Percentiles rank a stretch among this genome's conserved stretches.
phyloP scores from a whole-genome alignment of 805 yeast genomes.

The Ogataea ganodermae region DNA sequence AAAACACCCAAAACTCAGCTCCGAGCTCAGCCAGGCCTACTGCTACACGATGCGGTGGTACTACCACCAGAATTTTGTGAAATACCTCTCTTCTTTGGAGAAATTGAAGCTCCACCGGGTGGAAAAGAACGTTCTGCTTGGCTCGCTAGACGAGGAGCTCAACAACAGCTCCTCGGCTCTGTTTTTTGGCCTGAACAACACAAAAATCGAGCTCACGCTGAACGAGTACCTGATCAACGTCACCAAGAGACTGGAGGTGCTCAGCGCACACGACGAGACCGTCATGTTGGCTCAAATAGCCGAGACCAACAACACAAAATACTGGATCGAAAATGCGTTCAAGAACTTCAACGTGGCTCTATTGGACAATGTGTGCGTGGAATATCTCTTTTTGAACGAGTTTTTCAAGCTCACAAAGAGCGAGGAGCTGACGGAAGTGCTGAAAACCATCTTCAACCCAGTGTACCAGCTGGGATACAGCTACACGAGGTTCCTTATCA shows the following conservation, averaged over 20 bases:
- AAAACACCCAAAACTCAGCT: conserved; percentile 63
- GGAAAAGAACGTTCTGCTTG: conserved; percentile 43
- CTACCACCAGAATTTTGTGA: conserved; percentile 73
- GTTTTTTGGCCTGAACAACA: conserved; percentile 16
- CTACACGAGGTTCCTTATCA: conserved; percentile 44
- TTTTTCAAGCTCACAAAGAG: conserved; percentile 58
- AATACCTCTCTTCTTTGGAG: conserved; percentile 73
- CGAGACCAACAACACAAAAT: conserved; percentile 61
- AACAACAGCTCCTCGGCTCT: conserved; percentile 11
- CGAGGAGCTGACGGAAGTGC: conserved; percentile 48
- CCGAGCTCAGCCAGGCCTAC: conserved; percentile 78
- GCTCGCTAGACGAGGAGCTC: conserved; percentile 26
- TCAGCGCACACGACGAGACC: conserved; percentile 52
- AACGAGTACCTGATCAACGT: conserved; percentile 58
- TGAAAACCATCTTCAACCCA: conserved; percentile 52
- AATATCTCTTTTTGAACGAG: conserved; percentile 69
- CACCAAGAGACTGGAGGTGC: conserved; percentile 60
- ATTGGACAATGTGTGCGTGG: conserved; percentile 75
- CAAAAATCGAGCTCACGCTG: conserved; percentile 27
- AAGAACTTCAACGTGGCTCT: conserved; percentile 72
- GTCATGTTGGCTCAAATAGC: conserved; percentile 85
- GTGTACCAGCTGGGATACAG: conserved; percentile 51
- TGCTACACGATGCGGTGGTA: conserved; percentile 92
- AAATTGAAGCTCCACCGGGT: conserved; percentile 56
- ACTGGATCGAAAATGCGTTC: conserved; percentile 74